Percentiles rank a stretch among this genome's conserved stretches.
Conservation (phyloP, 306 rosid genomes). For the Sindora glabra region DNA sequence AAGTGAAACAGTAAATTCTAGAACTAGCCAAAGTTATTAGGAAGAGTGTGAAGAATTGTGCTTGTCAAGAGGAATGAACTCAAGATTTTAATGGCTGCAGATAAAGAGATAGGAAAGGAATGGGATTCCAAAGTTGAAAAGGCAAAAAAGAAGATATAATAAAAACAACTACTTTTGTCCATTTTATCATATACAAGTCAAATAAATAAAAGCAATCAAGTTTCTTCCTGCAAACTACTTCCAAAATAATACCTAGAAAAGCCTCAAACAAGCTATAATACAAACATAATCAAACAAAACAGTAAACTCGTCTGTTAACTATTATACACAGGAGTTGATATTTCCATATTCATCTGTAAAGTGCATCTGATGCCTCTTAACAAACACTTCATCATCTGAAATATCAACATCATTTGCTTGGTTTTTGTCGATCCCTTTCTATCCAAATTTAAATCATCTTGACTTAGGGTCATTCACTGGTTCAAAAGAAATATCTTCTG, state of each 20-base stretch:
- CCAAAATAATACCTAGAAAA: conserved; percentile 23
- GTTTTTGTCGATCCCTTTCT: conserved; percentile 14
- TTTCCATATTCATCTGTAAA: not conserved
- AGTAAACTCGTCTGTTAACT: conserved; percentile 13
- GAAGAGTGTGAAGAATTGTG: not conserved
- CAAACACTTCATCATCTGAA: conserved; percentile 4
- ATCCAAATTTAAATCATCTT: conserved; percentile 19
- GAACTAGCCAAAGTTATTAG: not conserved
- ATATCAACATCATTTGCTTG: not conserved
- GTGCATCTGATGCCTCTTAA: not conserved
- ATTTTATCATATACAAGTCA: conserved; percentile 26
- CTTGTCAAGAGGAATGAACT: not conserved
- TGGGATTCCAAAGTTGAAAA: not conserved
- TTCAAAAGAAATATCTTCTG: conserved; percentile 56
- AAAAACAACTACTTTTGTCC: conserved; percentile 14
- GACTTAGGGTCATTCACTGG: conserved; percentile 13
- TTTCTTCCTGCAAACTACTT: conserved; percentile 15
- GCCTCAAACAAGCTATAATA: conserved; percentile 26
- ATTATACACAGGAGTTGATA: conserved; percentile 28
- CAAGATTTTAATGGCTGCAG: not conserved
- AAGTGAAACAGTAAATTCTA: no score
- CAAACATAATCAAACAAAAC: conserved; percentile 11
- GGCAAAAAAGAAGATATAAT: not conserved
- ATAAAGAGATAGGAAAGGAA: not conserved
- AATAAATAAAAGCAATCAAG: conserved; percentile 8